Conservation (phyloP, 305 asterid species). For the Caryopteris hybrid region DNA sequence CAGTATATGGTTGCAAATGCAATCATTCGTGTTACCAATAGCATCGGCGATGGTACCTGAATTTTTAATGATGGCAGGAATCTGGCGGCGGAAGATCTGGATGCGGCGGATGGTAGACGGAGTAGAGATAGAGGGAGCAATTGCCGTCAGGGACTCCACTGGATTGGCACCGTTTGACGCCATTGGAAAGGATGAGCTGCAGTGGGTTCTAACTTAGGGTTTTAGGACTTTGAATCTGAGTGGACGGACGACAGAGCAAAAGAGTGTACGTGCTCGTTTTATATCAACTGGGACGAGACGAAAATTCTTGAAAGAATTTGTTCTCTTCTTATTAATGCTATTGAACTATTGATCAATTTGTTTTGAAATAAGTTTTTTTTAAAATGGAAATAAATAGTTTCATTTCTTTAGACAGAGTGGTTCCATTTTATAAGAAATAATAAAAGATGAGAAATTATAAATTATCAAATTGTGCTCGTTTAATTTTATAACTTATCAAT, state of each 20-base stretch:
- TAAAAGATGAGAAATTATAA: too few relatives aligned
- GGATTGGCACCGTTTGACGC: constrained; percentile 41
- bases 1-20: constrained; percentile 6
- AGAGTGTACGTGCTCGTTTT: constrained; percentile 4
- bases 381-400: too few relatives aligned
- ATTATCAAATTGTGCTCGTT: too few relatives aligned
- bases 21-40: background rate
- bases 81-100: constrained; percentile 75
- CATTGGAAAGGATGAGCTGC: constrained; percentile 34
- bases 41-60: constrained; percentile 35
- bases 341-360: too few relatives aligned
- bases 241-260: constrained; percentile 16
- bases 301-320: too few relatives aligned
- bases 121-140: constrained; percentile 53
- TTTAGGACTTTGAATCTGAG: constrained; percentile 30
- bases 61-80: constrained; percentile 52
- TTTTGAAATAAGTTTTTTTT: too few relatives aligned
- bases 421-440: too few relatives aligned
- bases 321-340: too few relatives aligned
- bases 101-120: constrained; percentile 64
- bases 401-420: too few relatives aligned
- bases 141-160: constrained; percentile 46
- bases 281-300: too few relatives aligned
- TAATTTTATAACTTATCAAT: too few relatives aligned
- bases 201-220: constrained; percentile 35